phyloP scores from a whole-genome alignment of 306 rosid genomes.

The Citrullus mucosospermus region DNA sequence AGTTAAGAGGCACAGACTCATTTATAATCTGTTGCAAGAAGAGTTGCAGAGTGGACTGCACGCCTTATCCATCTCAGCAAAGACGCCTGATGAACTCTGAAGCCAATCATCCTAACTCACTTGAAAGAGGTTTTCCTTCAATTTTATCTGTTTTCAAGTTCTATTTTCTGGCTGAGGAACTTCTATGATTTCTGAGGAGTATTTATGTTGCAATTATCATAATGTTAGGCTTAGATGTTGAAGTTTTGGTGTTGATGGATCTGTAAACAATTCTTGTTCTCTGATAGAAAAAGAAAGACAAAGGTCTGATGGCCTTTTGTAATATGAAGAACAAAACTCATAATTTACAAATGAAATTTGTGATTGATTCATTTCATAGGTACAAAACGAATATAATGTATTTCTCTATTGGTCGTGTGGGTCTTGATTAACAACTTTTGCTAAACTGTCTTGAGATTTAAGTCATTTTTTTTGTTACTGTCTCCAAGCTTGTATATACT shows the following conservation, averaged over 20 bases:
- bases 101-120: slow-evolving; percentile 7
- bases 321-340: not conserved
- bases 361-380: not conserved
- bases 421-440: not conserved
- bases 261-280: not conserved
- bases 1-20: slow-evolving; percentile 77
- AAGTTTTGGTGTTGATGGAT: not conserved
- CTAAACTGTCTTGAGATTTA: not conserved
- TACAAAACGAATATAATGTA: not conserved
- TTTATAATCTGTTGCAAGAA: slow-evolving; percentile 55
- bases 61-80: slow-evolving; percentile 71
- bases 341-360: not conserved
- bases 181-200: not conserved
- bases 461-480: not conserved
- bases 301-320: not conserved
- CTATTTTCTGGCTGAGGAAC: not conserved
- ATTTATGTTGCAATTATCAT: not conserved
- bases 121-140: slow-evolving; percentile 16
- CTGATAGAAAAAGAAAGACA: not conserved
- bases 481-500: not conserved
- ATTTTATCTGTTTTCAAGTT: not conserved
- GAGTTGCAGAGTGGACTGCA: slow-evolving; percentile 74
- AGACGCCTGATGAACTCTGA: slow-evolving; percentile 45
- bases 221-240: not conserved
- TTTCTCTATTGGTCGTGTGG: not conserved